Conservation (phyloP, 75 land plant species). For the Pinus taeda region DNA sequence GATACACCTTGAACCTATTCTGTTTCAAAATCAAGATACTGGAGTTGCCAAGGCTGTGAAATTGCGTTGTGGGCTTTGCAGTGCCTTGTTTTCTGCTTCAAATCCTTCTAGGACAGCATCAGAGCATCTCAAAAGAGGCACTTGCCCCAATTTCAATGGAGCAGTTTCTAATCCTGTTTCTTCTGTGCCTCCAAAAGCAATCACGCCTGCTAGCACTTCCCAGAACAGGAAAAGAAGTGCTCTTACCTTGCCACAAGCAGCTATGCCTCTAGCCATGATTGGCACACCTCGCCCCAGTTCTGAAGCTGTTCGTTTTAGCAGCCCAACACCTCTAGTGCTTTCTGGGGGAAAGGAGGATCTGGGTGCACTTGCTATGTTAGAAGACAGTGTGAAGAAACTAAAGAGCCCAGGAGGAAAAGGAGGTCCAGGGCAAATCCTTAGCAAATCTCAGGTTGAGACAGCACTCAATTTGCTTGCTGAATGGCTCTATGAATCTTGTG, state of each 20-base stretch:
- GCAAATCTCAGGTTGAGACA: constrained; percentile 46
- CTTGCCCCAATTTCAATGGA: constrained; percentile 75
- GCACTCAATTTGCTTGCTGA: constrained; percentile 75
- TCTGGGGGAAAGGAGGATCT: constrained; percentile 89
- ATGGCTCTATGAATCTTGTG: constrained; percentile 86
- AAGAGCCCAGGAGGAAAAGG: constrained; percentile 50
- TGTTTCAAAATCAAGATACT: constrained; percentile 56
- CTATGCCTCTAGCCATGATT: constrained; percentile 4
- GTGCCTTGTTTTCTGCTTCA: constrained; percentile 82
- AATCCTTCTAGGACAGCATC: constrained; percentile 91
- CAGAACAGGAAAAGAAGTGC: constrained; percentile 16
- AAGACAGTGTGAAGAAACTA: constrained; percentile 82
- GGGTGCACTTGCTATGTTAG: constrained; percentile 77
- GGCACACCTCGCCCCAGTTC: constrained; percentile 5
- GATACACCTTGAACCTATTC: constrained; percentile 75
- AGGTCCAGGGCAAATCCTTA: constrained; percentile 44
- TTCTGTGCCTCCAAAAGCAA: constrained; percentile 13
- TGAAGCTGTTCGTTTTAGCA: constrained; percentile 5
- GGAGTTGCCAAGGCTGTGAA: constrained; percentile 77
- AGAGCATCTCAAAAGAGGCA: constrained; percentile 94
- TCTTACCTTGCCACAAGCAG: constrained; percentile 7
- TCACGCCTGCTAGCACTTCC: constrained; percentile 10
- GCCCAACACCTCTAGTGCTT: constrained; percentile 27
- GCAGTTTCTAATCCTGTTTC: constrained; percentile 43
- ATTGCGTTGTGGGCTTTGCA: constrained; percentile 78